A percentile compares a stretch with the other conserved stretches of the same genome.
Evolutionary conservation across 2,329 filamentous ascomycete species (phyloP).

Genomic region (Fusarium sarcochroum): DNA sequence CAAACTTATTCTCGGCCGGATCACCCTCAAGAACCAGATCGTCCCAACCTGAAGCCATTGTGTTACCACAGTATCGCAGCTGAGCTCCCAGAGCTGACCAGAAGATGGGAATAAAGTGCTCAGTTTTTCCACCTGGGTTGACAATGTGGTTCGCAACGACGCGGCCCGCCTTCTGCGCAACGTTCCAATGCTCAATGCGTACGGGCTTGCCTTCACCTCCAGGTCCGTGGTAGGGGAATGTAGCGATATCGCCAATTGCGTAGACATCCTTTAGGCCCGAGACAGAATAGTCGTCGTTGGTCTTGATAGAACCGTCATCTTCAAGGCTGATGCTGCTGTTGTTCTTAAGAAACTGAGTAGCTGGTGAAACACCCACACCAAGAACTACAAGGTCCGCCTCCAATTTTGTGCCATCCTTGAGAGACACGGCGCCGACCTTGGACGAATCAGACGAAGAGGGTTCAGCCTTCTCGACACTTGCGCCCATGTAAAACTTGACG

Average conservation of each 20-base stretch:
- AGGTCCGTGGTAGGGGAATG: slow-evolving; percentile 93
- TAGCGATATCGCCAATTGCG: slow-evolving; percentile 95
- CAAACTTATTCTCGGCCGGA: slow-evolving; percentile 83
- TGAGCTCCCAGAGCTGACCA: slow-evolving; percentile 95
- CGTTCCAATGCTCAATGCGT: slow-evolving; percentile 98
- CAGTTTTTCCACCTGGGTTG: slow-evolving; percentile 71
- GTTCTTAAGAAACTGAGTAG: slow-evolving; percentile 84
- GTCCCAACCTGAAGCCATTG: slow-evolving; percentile 80
- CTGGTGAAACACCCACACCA: slow-evolving; percentile 88
- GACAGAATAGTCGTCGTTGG: slow-evolving; percentile 85
- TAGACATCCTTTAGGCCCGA: slow-evolving; percentile 85
- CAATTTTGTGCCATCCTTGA: slow-evolving; percentile 88
- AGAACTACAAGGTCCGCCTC: slow-evolving; percentile 92
- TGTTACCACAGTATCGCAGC: slow-evolving; percentile 93
- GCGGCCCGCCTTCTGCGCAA: slow-evolving; percentile 93
- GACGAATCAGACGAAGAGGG: slow-evolving; percentile 76
- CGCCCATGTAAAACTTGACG: slow-evolving; percentile 88
- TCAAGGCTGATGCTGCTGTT: slow-evolving; percentile 80
- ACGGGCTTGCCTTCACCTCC: slow-evolving; percentile 80
- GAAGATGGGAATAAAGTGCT: slow-evolving; percentile 92
- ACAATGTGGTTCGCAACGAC: slow-evolving; percentile 83
- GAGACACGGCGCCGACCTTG: slow-evolving; percentile 82
- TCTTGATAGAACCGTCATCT: slow-evolving; percentile 86
- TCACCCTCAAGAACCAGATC: slow-evolving; percentile 86
- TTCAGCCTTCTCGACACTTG: slow-evolving; percentile 85